Conservation (phyloP, 106 monocot genomes). For the Dactylorhiza incarnata region DNA sequence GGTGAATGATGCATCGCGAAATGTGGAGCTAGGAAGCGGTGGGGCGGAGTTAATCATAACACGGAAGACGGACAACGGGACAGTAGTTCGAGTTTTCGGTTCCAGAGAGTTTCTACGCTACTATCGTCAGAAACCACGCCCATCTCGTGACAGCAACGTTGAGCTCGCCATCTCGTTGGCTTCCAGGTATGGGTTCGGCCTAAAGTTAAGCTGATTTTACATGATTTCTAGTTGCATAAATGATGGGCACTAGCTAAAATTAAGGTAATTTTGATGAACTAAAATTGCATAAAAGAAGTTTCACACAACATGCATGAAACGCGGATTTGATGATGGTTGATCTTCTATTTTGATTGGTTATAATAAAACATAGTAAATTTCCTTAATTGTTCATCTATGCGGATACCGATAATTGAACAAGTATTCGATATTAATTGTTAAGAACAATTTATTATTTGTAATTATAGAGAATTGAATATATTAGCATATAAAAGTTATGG, state of each 20-base stretch:
- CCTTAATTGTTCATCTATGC: too few species aligned
- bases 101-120: slow-evolving; percentile 90
- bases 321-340: too few species aligned
- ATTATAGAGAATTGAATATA: too few species aligned
- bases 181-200: slow-evolving; percentile 53
- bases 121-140: slow-evolving; percentile 86
- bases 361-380: too few species aligned
- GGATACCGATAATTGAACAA: too few species aligned
- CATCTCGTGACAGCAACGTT: slow-evolving; percentile 48
- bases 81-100: slow-evolving; percentile 52
- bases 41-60: slow-evolving; percentile 78
- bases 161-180: slow-evolving; percentile 68
- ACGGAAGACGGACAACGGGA: slow-evolving; percentile 32
- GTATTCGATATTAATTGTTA: too few species aligned
- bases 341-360: too few species aligned
- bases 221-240: too few species aligned
- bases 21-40: slow-evolving; percentile 67
- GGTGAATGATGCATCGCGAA: slow-evolving; percentile 24
- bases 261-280: neutral
- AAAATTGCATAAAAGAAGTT: neutral
- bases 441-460: too few species aligned
- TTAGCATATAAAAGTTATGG: too few species aligned
- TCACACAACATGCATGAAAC: too few species aligned
- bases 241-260: neutral
- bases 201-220: neutral